Evolutionary conservation across 495 filamentous ascomycete genomes (phyloP).

Genomic region (Podospora pseudoanserina): DNA sequence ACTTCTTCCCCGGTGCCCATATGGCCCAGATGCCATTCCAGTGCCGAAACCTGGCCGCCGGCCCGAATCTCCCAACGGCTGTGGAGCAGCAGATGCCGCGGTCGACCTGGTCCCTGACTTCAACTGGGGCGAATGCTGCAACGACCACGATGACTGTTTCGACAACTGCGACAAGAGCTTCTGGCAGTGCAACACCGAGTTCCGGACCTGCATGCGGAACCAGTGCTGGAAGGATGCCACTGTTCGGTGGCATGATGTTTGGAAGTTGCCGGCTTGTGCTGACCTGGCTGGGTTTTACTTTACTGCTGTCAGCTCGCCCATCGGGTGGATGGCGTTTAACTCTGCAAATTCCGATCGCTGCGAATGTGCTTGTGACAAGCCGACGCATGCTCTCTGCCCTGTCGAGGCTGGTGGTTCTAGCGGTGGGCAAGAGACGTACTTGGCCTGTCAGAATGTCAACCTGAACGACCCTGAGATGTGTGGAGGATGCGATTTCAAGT

Average conservation of each 20-base stretch:
- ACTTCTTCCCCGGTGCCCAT: neutral
- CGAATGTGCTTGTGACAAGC: constrained; percentile 15
- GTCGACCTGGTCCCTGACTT: constrained; percentile 12
- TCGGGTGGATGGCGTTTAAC: constrained; percentile 10
- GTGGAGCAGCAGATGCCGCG: neutral
- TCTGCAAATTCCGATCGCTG: constrained; percentile 12
- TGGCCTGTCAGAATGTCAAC: constrained; percentile 1
- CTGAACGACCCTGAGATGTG: constrained; percentile 16
- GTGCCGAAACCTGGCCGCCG: neutral
- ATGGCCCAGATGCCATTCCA: neutral
- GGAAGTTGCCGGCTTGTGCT: constrained; percentile 13
- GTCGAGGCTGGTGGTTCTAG: neutral
- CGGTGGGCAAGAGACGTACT: neutral
- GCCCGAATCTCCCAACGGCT: constrained; percentile 5
- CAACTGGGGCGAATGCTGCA: constrained; percentile 19
- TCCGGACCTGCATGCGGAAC: constrained; percentile 14
- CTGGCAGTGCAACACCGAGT: constrained; percentile 18
- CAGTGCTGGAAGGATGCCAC: neutral
- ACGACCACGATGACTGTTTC: constrained; percentile 18
- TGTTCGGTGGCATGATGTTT: constrained; percentile 2
- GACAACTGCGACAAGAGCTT: constrained; percentile 17
- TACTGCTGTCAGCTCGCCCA: constrained; percentile 4
- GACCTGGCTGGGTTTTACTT: constrained; percentile 16
- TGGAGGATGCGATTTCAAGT: constrained; percentile 20
- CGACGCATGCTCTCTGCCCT: neutral